A percentile compares a stretch with the other conserved stretches of the same genome.
Evolutionary conservation across 164 flowering plant species (phyloP).

Genomic region (Pachysandra terminalis): DNA sequence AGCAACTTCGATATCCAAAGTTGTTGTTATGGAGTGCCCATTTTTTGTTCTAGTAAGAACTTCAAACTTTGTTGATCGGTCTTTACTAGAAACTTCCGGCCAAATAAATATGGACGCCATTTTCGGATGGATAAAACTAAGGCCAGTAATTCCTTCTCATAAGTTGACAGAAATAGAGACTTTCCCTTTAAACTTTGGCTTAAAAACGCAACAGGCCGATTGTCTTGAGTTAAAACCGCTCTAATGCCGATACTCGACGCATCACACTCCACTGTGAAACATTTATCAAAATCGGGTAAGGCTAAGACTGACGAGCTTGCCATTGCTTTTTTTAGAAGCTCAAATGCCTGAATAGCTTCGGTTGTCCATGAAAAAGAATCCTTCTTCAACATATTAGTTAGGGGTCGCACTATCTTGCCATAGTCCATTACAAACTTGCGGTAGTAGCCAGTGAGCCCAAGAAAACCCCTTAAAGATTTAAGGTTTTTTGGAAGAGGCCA

Average conservation of each 20-base stretch:
- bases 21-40: not conserved
- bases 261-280: not conserved
- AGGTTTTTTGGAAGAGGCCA: constrained; percentile 6
- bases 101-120: not conserved
- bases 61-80: constrained; percentile 12
- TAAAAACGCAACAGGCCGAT: constrained; percentile 2
- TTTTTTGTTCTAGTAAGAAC: not conserved
- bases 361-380: not conserved
- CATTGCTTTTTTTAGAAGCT: not conserved
- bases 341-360: not conserved
- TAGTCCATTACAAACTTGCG: not conserved
- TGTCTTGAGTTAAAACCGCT: not conserved
- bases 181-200: not conserved
- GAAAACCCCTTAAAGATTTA: constrained; percentile 6
- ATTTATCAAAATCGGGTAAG: constrained; percentile 1
- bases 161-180: not conserved
- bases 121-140: not conserved
- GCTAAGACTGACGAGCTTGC: not conserved
- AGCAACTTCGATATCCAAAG: constrained; percentile 4
- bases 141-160: constrained; percentile 11
- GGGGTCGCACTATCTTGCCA: not conserved
- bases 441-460: constrained; percentile 7
- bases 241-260: not conserved
- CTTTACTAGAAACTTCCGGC: not conserved
- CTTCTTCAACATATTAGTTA: not conserved